phyloP scores from a whole-genome alignment of 2,329 filamentous ascomycete species.

The Gremmenia infestans region DNA sequence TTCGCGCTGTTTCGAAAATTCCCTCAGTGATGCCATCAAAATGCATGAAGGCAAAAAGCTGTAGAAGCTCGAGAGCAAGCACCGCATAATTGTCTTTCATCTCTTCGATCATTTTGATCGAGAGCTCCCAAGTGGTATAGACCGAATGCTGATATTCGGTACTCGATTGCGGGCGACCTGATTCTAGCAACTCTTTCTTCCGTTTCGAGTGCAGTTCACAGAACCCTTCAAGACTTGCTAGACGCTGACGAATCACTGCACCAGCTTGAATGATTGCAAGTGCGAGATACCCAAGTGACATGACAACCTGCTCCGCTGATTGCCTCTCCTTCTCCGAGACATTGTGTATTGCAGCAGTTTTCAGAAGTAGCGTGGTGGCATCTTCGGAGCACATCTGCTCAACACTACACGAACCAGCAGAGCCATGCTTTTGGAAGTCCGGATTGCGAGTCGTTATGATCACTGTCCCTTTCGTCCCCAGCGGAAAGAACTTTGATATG shows the following conservation, averaged over 20 bases:
- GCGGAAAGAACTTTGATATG: constrained; percentile 27
- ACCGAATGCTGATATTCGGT: constrained; percentile 12
- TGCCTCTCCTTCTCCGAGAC: not conserved
- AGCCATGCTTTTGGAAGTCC: constrained; percentile 1
- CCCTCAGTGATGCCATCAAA: constrained; percentile 10
- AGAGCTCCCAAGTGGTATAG: constrained; percentile 20
- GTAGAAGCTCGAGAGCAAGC: constrained; percentile 13
- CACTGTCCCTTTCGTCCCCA: constrained; percentile 29
- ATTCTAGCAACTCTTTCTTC: constrained; percentile 11
- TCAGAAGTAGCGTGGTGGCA: constrained; percentile 16
- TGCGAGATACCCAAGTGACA: constrained; percentile 25
- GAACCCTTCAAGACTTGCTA: constrained; percentile 12
- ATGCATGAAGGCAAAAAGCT: constrained; percentile 17
- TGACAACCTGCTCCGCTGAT: constrained; percentile 16
- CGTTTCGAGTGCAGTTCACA: constrained; percentile 7
- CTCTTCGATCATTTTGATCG: constrained; percentile 7
- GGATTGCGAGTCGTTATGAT: constrained; percentile 36
- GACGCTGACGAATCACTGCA: constrained; percentile 14
- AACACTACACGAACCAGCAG: constrained; percentile 12
- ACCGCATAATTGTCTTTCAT: not conserved
- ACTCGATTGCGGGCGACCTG: not conserved
- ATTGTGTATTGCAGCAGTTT: constrained; percentile 4
- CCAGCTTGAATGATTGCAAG: constrained; percentile 30
- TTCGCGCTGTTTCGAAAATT: constrained; percentile 1
- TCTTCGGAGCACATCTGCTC: constrained; percentile 25